These are phyloP conservation scores for Bolboschoenus planiculmis DNA, from an alignment of 176 grass and related monocot genomes.

Conservation along the genomic window DNA sequence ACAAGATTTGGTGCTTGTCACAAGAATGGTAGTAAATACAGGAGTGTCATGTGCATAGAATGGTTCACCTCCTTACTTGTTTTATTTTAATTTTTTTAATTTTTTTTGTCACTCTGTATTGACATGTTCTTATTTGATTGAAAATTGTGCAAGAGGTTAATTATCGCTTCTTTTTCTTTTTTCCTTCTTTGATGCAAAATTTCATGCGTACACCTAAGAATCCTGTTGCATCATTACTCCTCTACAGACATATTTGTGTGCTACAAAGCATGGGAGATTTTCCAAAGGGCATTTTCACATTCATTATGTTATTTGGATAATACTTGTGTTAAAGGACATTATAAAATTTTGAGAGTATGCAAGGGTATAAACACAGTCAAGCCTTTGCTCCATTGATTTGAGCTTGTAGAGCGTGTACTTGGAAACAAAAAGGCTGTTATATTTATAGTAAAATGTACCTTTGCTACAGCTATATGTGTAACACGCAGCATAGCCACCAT, in stretches of 20 bases:
- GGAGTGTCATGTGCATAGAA: background rate
- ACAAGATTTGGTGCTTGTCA: background rate
- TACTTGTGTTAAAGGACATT: background rate
- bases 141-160: background rate
- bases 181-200: background rate
- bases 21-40: background rate
- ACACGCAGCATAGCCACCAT: constrained; percentile 85
- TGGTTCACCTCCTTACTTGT: background rate
- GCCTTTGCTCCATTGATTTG: background rate
- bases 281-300: background rate
- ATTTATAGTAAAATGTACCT: background rate
- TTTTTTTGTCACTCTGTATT: background rate
- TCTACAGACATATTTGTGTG: background rate
- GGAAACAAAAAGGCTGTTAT: background rate
- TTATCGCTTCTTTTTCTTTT: background rate
- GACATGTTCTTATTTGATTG: background rate
- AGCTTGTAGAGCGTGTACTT: background rate
- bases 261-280: background rate
- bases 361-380: background rate
- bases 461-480: constrained; percentile 97
- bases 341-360: background rate
- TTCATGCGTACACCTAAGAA: background rate
- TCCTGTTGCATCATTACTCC: background rate
- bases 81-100: background rate
- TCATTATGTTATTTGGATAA: background rate